Evolutionary conservation across 352 stramenopile species (phyloP), one percentile per base, ranked within the genome.

Genomic region (Thalassiosira ordinaria): DNA sequence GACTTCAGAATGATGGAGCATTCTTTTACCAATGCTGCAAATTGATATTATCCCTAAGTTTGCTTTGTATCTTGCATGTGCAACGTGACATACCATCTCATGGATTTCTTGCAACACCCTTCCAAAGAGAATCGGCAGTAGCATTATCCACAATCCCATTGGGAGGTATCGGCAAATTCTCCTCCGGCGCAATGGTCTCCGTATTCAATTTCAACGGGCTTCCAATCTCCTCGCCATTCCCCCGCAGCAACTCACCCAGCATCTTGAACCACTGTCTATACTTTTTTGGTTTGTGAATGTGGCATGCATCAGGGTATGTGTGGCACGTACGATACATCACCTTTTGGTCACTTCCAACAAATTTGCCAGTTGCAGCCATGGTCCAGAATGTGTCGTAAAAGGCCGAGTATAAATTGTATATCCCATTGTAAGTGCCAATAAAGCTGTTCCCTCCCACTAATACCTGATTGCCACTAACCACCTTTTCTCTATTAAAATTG

Each of bases 341-440:
- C 49, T 82, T 82, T 77, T 86, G 79, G 57, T 86, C 79, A 22
- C 63, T 79, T 4, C 79, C 79, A 14, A 86, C 73, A 68, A 86
- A 86, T 56, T 86, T 65, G 4, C 73, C 68, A 24, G 68, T 86
- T 8, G 63, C 57, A 27, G 46, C 27, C 79, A 82, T 82, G 16
- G 60, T 33, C 79, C 79, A 86, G 49, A 83, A 86, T 0, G 67
- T 84, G 1, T 82, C 73, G 16, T 84, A 86, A 56, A 75, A 86
- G 7, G 64, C 73, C 31, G 66, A 77, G 60, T 86, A 86, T 18
- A 86, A 67, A 51, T 80, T 78, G 49, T 62, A 71, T 55, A 86
- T 74, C n/a, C 63, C 65, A 61, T 64, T 77, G 47, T 77, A 82
- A 0, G 73, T 86, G 47, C 73, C 79, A 11, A 55, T 60, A 35